Conservation (phyloP, 352 stramenopile genomes). For the Globisporangium perplexum region DNA sequence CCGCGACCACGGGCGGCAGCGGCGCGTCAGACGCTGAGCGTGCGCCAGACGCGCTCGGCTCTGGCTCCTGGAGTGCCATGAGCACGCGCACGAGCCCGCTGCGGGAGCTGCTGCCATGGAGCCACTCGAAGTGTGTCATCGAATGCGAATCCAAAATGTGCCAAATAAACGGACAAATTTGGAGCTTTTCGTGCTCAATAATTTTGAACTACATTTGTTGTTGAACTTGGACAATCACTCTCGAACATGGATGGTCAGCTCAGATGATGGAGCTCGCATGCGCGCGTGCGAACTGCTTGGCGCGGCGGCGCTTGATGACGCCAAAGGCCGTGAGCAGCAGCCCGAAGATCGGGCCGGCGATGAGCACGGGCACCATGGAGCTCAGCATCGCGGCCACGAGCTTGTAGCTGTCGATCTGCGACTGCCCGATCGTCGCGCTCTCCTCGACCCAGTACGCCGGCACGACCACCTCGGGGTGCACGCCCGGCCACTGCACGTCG, state of each 20-base stretch:
- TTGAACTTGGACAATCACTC: no score
- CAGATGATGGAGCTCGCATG: conserved; percentile 25
- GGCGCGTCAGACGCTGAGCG: background rate
- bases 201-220: no score
- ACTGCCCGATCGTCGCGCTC: conserved; percentile 29
- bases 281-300: conserved; percentile 18
- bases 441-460: conserved; percentile 61
- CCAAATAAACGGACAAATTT: background rate
- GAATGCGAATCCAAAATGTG: background rate
- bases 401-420: conserved; percentile 43
- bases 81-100: conserved; percentile 30
- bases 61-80: conserved; percentile 2
- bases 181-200: background rate
- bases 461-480: conserved; percentile 50
- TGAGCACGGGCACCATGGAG: conserved; percentile 50
- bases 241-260: background rate
- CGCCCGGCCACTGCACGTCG: conserved; percentile 49
- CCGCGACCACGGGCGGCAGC: conserved; percentile 14
- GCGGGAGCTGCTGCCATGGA: conserved; percentile 9
- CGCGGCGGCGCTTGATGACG: conserved; percentile 37
- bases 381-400: conserved; percentile 32
- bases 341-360: conserved; percentile 47
- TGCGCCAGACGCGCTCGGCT: background rate
- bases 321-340: conserved; percentile 28
- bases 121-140: conserved; percentile 8